These are phyloP conservation scores for Microbotryum silenes-acaulis DNA, from an alignment of 1,284 basidiomycete genomes.

Conservation along the genomic window DNA sequence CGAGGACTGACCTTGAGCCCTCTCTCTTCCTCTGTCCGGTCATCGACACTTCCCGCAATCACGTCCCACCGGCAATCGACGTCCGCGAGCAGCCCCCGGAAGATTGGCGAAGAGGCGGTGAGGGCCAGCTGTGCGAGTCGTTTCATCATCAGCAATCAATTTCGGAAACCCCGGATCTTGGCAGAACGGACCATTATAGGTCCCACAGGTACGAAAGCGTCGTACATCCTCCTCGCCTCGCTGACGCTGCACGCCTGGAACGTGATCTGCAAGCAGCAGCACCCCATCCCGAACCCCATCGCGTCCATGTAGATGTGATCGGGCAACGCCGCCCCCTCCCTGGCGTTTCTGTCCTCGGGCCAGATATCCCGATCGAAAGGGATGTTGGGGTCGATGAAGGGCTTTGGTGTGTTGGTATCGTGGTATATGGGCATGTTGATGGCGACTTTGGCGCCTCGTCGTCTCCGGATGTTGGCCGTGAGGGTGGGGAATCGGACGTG, in stretches of 20 bases:
- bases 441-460: slow-evolving; percentile 86
- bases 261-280: slow-evolving; percentile 93
- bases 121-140: slow-evolving; percentile 66
- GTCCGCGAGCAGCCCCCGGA: slow-evolving; percentile 88
- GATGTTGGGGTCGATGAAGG: slow-evolving; percentile 83
- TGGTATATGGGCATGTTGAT: slow-evolving; percentile 93
- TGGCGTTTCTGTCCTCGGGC: slow-evolving; percentile 76
- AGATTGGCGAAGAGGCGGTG: slow-evolving; percentile 87
- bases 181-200: slow-evolving; percentile 70
- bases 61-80: slow-evolving; percentile 99
- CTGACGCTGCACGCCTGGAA: slow-evolving; percentile 92
- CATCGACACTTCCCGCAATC: slow-evolving; percentile 92
- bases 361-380: slow-evolving; percentile 74
- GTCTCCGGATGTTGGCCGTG: slow-evolving; percentile 85
- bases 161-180: slow-evolving; percentile 2
- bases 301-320: slow-evolving; percentile 98
- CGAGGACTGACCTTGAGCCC: slow-evolving; percentile 60
- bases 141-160: slow-evolving; percentile 2
- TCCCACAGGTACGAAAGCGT: slow-evolving; percentile 85
- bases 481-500: slow-evolving; percentile 95
- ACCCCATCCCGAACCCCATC: slow-evolving; percentile 99
- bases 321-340: slow-evolving; percentile 70
- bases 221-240: slow-evolving; percentile 88
- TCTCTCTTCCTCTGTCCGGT: slow-evolving; percentile 88
- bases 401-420: slow-evolving; percentile 75